Conservation (phyloP, 805 yeast genomes). For the Zygosaccharomyces lentus region DNA sequence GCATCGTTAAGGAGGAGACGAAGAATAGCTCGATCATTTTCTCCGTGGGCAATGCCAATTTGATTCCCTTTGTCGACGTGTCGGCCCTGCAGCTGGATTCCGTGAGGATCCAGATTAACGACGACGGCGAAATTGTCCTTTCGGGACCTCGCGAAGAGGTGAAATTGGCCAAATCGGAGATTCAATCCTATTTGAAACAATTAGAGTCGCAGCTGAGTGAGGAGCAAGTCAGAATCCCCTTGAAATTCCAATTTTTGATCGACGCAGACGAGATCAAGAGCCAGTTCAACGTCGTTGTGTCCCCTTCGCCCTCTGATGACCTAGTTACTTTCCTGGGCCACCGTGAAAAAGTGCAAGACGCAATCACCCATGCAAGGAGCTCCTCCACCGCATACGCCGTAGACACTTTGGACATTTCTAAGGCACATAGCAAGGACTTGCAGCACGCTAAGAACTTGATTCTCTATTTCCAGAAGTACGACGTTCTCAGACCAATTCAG, state of each 20-base stretch:
- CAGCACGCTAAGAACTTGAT: constrained; percentile 75
- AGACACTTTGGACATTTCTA: constrained; percentile 74
- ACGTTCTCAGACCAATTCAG: constrained; percentile 43
- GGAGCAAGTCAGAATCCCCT: constrained; percentile 62
- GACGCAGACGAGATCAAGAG: constrained; percentile 50
- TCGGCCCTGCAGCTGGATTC: constrained; percentile 19
- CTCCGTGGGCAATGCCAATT: constrained; percentile 38
- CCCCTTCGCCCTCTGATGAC: constrained; percentile 43
- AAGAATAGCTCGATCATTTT: constrained; percentile 51
- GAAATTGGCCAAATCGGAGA: constrained; percentile 47
- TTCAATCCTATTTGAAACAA: constrained; percentile 44
- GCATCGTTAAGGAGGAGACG: constrained; percentile 72
- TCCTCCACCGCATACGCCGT: constrained; percentile 56
- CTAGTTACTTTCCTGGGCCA: constrained; percentile 63
- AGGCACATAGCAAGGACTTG: constrained; percentile 79
- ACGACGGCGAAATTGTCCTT: constrained; percentile 42
- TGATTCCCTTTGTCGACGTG: constrained; percentile 34
- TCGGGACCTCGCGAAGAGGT: constrained; percentile 72
- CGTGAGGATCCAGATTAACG: constrained; percentile 23
- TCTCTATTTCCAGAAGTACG: constrained; percentile 54
- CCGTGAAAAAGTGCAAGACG: constrained; percentile 51
- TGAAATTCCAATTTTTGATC: constrained; percentile 63
- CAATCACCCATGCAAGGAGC: constrained; percentile 57
- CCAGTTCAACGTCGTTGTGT: constrained; percentile 56
- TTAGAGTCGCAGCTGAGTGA: constrained; percentile 45